phyloP scores from a whole-genome alignment of 2,329 filamentous ascomycete species.

The Sporothrix curviconia region DNA sequence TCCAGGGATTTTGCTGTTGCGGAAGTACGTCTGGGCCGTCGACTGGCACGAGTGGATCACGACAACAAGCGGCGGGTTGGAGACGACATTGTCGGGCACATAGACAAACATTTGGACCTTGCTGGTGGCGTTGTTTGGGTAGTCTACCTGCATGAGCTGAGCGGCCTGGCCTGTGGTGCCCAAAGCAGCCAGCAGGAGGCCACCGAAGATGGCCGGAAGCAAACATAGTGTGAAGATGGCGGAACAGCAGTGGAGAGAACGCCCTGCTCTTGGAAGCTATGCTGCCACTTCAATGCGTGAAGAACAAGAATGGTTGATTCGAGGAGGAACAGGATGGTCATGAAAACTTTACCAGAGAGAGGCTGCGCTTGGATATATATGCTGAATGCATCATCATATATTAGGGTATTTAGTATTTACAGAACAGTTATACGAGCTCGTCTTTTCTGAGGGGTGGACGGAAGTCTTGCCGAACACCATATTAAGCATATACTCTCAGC shows the following conservation, averaged over 20 bases:
- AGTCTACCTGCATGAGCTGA: slow-evolving; percentile 30
- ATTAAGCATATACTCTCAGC: too few relatives aligned
- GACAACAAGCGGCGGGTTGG: slow-evolving; percentile 30
- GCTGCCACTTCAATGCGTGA: too few relatives aligned
- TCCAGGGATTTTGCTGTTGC: slow-evolving; percentile 32
- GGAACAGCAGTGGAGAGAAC: too few relatives aligned
- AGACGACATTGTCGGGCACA: slow-evolving; percentile 30
- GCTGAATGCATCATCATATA: too few relatives aligned
- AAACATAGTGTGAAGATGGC: slow-evolving; percentile 22
- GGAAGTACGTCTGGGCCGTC: slow-evolving; percentile 30
- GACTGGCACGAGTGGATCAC: slow-evolving; percentile 35
- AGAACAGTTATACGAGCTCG: too few relatives aligned
- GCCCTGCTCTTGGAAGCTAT: too few relatives aligned
- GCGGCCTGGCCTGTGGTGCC: slow-evolving; percentile 23
- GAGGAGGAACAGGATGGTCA: too few relatives aligned
- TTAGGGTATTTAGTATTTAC: too few relatives aligned
- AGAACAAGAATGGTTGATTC: too few relatives aligned
- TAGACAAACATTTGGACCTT: slow-evolving; percentile 33
- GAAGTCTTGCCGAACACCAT: not conserved
- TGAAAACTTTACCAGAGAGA: too few relatives aligned
- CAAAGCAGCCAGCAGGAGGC: slow-evolving; percentile 20
- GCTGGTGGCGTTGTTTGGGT: slow-evolving; percentile 31
- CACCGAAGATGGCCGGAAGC: slow-evolving; percentile 17
- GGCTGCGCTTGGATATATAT: too few relatives aligned
- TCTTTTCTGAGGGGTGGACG: not conserved